A percentile compares a stretch with the other conserved stretches of the same genome.
Evolutionary conservation across 306 rosid species (phyloP).

Genomic region (Quercus alba): DNA sequence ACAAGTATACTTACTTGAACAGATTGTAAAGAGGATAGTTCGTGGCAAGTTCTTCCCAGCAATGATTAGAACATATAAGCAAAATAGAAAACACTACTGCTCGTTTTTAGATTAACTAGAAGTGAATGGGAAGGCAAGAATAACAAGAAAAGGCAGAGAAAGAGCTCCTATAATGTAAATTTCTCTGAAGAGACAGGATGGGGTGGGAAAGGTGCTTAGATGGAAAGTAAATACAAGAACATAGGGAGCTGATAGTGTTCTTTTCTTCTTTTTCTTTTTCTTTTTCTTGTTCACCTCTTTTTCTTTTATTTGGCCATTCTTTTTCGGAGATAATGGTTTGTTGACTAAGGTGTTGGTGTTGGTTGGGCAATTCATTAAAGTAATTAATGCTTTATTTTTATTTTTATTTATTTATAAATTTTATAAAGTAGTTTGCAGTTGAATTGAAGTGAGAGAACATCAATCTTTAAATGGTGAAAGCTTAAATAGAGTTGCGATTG

Average conservation of each 20-base stretch:
- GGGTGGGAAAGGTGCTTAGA: slow-evolving; percentile 35
- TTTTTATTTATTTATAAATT: neutral
- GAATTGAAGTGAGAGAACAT: slow-evolving; percentile 16
- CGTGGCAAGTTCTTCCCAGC: neutral
- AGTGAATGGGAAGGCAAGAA: slow-evolving; percentile 14
- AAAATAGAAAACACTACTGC: slow-evolving; percentile 12
- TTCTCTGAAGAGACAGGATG: slow-evolving; percentile 30
- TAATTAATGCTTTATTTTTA: slow-evolving; percentile 38
- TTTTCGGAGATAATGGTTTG: slow-evolving; percentile 52
- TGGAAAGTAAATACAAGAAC: slow-evolving; percentile 42
- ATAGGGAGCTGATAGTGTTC: slow-evolving; percentile 26
- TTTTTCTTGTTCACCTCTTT: slow-evolving; percentile 20
- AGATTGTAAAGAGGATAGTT: slow-evolving; percentile 8
- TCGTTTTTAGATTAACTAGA: slow-evolving; percentile 17
- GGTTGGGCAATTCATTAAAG: slow-evolving; percentile 60
- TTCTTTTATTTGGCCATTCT: slow-evolving; percentile 33
- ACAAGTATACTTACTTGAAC: slow-evolving; percentile 20
- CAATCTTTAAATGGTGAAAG: slow-evolving; percentile 18
- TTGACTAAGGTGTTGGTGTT: slow-evolving; percentile 52
- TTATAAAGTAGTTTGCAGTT: slow-evolving; percentile 17
- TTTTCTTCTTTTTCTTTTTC: slow-evolving; percentile 25
- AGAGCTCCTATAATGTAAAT: slow-evolving; percentile 21
- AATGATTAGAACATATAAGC: slow-evolving; percentile 23
- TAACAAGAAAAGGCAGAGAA: slow-evolving; percentile 15
- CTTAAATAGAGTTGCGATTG: neutral